Evolutionary conservation across 192 early-diverging fungal genomes (phyloP), one percentile per base, ranked within the genome.

Genomic region (Coemansia sp.): DNA sequence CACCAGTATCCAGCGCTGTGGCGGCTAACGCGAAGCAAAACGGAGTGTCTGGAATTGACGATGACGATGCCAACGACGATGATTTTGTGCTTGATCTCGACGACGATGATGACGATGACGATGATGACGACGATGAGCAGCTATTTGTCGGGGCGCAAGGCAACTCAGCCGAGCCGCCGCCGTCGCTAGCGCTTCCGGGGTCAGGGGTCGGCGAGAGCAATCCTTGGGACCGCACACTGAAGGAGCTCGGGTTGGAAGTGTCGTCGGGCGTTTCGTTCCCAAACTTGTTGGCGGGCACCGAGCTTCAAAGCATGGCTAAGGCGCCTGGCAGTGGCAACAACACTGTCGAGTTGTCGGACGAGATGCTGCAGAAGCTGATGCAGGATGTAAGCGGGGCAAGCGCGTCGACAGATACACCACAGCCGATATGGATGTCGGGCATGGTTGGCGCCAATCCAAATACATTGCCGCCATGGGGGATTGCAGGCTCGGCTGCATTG

Each of bases 41-140:
- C 16, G 35, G 32, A 10, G 33, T 21, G 10, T 27, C 14, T 7
- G 56, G 18, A 7, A 60, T 60, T 7, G 76, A 79, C 21, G 76
- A 79, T 22, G 76, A 79, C 25, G 76, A 79, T 35, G 64, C 64
- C 19, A 69, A 62, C 29, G 76, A 79, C 48, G 76, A 54, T 6
- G 76, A 79, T 16, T 79, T 79, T 73, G 66, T 79, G n/a, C 57
- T 79, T 3, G 57, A 64, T 22, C 66, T 69, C 9, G 52, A 23
- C 6, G 65, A 72, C n/a, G 70, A 69, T 4, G 71, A 67, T 9
- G 71, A 67, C 43, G 74, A 77, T n/a, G 74, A 77, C 11, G 75
- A 68, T 16, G 64, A 71, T 9, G 66, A 72, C n/a, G 65, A 64
- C 11, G 61, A 58, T 16, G 65, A 59, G 57, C 45, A 46, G 31